A percentile compares a stretch with the other conserved stretches of the same genome.
Evolutionary conservation across 257 asterid species (phyloP).

Genomic region (Solanum pimpinellifolium): DNA sequence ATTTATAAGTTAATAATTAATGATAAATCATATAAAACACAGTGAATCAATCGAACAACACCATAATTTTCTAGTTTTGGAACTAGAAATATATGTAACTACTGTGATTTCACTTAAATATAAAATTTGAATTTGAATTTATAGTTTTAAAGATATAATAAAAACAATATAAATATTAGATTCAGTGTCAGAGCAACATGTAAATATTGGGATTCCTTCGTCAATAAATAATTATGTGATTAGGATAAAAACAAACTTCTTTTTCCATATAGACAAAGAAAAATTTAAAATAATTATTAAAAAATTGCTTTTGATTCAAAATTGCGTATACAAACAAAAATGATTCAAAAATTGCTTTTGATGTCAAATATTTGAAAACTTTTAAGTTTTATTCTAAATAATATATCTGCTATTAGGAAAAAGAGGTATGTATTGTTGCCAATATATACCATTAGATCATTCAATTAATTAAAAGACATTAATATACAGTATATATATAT

Average conservation of each 20-base stretch:
- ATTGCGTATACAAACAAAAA: neutral
- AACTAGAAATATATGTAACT: neutral
- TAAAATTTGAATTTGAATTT: no score
- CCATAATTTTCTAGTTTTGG: neutral
- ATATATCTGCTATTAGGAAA: neutral
- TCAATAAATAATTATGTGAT: neutral
- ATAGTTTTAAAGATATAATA: no score
- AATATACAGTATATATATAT: neutral
- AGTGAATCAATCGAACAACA: rapidly evolving
- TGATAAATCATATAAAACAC: no score
- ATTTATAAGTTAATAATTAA: no score
- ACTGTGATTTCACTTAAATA: neutral
- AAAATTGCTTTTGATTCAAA: neutral
- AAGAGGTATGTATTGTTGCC: neutral
- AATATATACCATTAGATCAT: neutral
- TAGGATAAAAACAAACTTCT: no score
- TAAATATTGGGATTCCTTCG: neutral
- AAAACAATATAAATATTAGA: neutral
- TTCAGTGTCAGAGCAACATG: neutral
- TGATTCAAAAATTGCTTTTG: neutral
- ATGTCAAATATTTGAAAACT: neutral
- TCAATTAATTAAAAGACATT: neutral
- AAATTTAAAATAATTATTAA: no score
- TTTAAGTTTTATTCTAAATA: neutral
- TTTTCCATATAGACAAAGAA: neutral